These are phyloP conservation scores for Primulina tabacum DNA, from an alignment of 257 asterid genomes.

Conservation along the genomic window DNA sequence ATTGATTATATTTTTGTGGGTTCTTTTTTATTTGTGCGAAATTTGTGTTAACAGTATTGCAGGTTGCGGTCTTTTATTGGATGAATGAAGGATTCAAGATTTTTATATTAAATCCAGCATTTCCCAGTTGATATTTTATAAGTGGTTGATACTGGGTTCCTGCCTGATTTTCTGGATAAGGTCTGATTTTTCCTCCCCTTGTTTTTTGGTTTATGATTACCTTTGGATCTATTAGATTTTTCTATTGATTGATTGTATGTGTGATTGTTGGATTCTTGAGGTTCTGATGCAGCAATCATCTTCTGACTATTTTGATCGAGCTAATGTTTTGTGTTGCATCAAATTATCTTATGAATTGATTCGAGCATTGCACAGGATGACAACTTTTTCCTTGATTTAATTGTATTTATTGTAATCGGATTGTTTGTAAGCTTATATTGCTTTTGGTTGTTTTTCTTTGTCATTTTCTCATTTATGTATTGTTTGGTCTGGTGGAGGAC, in stretches of 20 bases:
- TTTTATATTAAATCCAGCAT: slow-evolving; percentile 47
- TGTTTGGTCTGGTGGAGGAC: background rate
- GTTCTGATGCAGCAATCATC: slow-evolving; percentile 15
- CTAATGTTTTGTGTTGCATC: slow-evolving; percentile 18
- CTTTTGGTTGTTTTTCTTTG: background rate
- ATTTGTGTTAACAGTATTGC: slow-evolving; percentile 37
- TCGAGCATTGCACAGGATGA: slow-evolving; percentile 27
- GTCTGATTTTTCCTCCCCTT: slow-evolving; percentile 26
- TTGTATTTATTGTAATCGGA: slow-evolving; percentile 12
- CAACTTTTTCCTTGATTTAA: slow-evolving; percentile 9
- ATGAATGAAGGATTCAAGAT: slow-evolving; percentile 71
- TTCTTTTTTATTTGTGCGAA: slow-evolving; percentile 49
- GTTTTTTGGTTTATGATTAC: slow-evolving; percentile 18
- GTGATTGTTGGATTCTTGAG: slow-evolving; percentile 10
- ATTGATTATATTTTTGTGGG: slow-evolving; percentile 25
- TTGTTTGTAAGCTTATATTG: slow-evolving; percentile 11
- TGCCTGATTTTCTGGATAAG: slow-evolving; percentile 73
- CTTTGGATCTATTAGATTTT: slow-evolving; percentile 41
- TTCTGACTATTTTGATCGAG: slow-evolving; percentile 15
- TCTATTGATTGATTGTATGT: slow-evolving; percentile 12
- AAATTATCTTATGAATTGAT: slow-evolving; percentile 25
- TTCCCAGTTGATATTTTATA: slow-evolving; percentile 54
- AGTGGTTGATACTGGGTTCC: slow-evolving; percentile 47
- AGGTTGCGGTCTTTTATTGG: slow-evolving; percentile 44
- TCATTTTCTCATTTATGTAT: background rate